Conservation (phyloP, 805 yeast genomes). For the Sugiyamaella marilandica region DNA sequence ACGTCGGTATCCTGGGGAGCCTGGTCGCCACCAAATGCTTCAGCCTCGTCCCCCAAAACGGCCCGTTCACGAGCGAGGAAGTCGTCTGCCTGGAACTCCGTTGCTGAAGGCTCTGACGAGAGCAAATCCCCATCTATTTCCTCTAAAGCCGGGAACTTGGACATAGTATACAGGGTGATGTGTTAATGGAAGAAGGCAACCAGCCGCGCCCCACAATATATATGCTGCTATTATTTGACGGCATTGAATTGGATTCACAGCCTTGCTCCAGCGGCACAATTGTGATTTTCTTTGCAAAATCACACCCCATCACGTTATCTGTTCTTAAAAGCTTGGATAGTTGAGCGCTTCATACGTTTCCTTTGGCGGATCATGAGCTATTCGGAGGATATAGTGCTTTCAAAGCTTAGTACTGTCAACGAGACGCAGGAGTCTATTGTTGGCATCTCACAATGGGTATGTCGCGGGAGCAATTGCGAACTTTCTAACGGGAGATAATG, state of each 20-base stretch:
- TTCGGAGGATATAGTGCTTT: constrained; percentile 44
- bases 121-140: constrained; percentile 32
- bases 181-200: not conserved
- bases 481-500: constrained; percentile 29
- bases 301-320: no score
- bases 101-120: constrained; percentile 10
- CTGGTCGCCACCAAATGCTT: constrained; percentile 29
- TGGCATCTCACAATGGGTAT: constrained; percentile 66
- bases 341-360: not conserved
- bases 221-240: not conserved
- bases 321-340: no score
- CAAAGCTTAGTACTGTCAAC: constrained; percentile 39
- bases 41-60: constrained; percentile 40
- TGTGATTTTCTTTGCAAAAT: no score
- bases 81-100: constrained; percentile 36
- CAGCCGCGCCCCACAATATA: constrained; percentile 2
- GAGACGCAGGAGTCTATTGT: constrained; percentile 72
- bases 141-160: constrained; percentile 36
- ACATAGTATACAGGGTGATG: constrained; percentile 23
- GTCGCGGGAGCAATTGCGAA: constrained; percentile 18
- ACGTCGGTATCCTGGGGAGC: constrained; percentile 15
- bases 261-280: not conserved
- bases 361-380: constrained; percentile 39
- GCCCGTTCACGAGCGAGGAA: constrained; percentile 39
- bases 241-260: not conserved